A percentile compares a stretch with the other conserved stretches of the same genome.
These are phyloP conservation scores for Canariomyces notabilis DNA, from an alignment of 2,329 filamentous ascomycete genomes.

Conservation along the genomic window DNA sequence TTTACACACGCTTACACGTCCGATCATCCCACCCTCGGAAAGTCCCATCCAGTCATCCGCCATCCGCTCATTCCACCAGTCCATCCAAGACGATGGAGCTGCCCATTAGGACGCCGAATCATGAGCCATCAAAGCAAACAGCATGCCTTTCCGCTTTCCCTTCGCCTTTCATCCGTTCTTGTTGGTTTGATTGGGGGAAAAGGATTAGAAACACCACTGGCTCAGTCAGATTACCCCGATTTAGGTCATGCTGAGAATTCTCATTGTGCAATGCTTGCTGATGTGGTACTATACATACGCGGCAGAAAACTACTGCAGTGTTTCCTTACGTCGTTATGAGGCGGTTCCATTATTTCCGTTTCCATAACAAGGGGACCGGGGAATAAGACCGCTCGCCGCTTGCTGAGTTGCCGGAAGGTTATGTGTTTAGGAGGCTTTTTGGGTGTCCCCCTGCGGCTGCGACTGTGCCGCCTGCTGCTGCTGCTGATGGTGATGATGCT, in stretches of 20 bases:
- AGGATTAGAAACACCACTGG: not conserved
- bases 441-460: constrained; percentile 14
- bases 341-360: not conserved
- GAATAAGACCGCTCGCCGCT: not conserved
- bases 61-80: no score
- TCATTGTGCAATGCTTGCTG: constrained; percentile 14
- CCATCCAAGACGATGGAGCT: no score
- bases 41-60: no score
- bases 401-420: not conserved
- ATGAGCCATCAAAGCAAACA: not conserved
- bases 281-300: constrained; percentile 17
- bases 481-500: constrained; percentile 26
- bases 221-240: not conserved
- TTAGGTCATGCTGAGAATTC: not conserved
- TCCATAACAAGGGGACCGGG: no score
- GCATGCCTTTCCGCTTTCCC: not conserved
- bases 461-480: constrained; percentile 17
- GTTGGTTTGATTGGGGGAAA: not conserved
- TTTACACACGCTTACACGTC: no score
- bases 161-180: not conserved
- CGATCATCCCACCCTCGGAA: no score
- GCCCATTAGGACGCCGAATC: not conserved
- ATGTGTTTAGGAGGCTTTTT: constrained; percentile 17
- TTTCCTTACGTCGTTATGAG: not conserved
- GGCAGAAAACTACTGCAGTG: not conserved